A percentile compares a stretch with the other conserved stretches of the same genome.
These are phyloP conservation scores for Claviceps digitariae DNA, from an alignment of 2,329 filamentous ascomycete species.

Conservation along the genomic window DNA sequence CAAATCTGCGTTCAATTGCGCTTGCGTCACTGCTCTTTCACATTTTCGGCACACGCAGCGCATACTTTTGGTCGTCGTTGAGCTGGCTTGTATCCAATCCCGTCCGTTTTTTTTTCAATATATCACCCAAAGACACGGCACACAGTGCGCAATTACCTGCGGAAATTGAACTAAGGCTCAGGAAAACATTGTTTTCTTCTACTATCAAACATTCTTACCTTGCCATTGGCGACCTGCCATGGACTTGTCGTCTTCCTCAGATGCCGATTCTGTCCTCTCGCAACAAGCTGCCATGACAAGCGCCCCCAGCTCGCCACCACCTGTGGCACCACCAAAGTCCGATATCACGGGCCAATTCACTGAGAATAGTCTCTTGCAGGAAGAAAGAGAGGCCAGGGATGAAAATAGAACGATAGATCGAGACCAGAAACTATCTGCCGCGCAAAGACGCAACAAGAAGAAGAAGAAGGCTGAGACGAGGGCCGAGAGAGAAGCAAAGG, in stretches of 20 bases:
- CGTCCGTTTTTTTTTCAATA: no score
- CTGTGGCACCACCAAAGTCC: conserved; percentile 9
- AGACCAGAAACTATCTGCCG: conserved; percentile 24
- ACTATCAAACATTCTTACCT: background rate
- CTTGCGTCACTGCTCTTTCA: background rate
- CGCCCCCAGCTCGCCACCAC: conserved; percentile 25
- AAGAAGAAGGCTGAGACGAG: conserved; percentile 39
- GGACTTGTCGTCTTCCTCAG: conserved; percentile 18
- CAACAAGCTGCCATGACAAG: conserved; percentile 19
- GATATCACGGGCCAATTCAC: conserved; percentile 8
- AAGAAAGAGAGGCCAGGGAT: conserved; percentile 21
- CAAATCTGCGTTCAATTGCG: background rate
- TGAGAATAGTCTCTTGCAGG: conserved; percentile 19
- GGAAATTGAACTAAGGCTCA: background rate
- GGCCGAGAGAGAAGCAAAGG: conserved; percentile 42
- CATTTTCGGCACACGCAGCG: background rate
- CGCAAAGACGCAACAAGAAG: conserved; percentile 23
- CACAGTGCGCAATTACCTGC: background rate
- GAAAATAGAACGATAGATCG: conserved; percentile 36
- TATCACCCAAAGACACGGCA: no score
- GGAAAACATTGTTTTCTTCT: no score
- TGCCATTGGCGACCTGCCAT: conserved; percentile 9
- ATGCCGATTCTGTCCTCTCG: conserved; percentile 18
- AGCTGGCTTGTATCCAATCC: no score
- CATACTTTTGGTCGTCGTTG: background rate